Percentiles rank a stretch among this genome's conserved stretches.
Evolutionary conservation across 345 rosid species (phyloP).

Genomic region (Rhizophora apiculata): DNA sequence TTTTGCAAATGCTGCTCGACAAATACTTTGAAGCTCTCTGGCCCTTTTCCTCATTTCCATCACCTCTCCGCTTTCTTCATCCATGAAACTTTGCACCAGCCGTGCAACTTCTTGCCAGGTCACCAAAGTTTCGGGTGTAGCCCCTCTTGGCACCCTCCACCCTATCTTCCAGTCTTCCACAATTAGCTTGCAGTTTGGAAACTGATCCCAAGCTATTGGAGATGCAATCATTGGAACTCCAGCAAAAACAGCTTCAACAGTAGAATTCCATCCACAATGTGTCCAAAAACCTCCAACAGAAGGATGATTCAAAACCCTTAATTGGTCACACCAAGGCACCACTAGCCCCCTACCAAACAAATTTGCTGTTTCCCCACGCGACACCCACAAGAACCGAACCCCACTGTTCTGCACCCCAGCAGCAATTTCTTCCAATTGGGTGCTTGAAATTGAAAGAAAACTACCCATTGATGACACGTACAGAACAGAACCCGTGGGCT

Average conservation of each 20-base stretch:
- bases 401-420: slow-evolving; percentile 9
- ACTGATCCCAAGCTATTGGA: slow-evolving; percentile 19
- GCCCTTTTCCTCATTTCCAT: slow-evolving; percentile 19
- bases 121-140: not conserved
- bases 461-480: slow-evolving; percentile 22
- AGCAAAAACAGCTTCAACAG: slow-evolving; percentile 16
- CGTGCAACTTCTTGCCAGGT: slow-evolving; percentile 4
- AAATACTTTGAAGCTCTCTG: slow-evolving; percentile 3
- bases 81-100: slow-evolving; percentile 14
- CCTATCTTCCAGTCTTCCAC: slow-evolving; percentile 19
- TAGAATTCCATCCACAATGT: slow-evolving; percentile 22
- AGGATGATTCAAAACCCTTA: slow-evolving; percentile 18
- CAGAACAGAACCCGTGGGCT: slow-evolving; percentile 15
- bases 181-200: slow-evolving; percentile 8
- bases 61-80: slow-evolving; percentile 9
- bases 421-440: slow-evolving; percentile 21
- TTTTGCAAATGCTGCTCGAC: slow-evolving; percentile 5
- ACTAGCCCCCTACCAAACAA: slow-evolving; percentile 13
- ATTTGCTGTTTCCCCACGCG: slow-evolving; percentile 8
- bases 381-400: slow-evolving; percentile 17
- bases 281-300: slow-evolving; percentile 22
- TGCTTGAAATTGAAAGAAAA: slow-evolving; percentile 14
- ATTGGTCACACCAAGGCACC: slow-evolving; percentile 21
- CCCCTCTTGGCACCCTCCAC: not conserved
- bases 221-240: slow-evolving; percentile 22